Evolutionary conservation across 2,329 filamentous ascomycete species (phyloP), one percentile per base, ranked within the genome.

Genomic region (Clathrospora elynae): DNA sequence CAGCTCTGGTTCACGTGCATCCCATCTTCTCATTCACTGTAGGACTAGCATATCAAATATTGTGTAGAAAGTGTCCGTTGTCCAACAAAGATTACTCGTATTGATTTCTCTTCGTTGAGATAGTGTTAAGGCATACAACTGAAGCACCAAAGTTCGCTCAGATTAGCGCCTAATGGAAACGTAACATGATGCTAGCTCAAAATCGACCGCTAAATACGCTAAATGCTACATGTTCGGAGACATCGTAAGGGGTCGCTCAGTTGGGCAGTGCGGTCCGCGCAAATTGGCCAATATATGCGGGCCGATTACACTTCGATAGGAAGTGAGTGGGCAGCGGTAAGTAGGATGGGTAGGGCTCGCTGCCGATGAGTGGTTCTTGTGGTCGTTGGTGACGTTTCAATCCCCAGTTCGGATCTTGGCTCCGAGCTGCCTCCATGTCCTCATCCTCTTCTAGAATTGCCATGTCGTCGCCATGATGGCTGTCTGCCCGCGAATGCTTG

Each of bases 331-430:
- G 25, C 20, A 67, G 46, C 16, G 64, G 64, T 2, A 67, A 42
- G 33, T 46, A 61, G 26, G 60, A 64, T 25, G 51, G 44, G 42
- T 65, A 66, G 6, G 58, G 62, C 38, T 42, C 23, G 2, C 52
- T 58, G 9, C 61, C 62, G 14, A 59, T 49, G 10, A 59, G 22
- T 2, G 60, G 55, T 22, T 50, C 45, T 35, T 54, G 51, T 5
- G 52, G 20, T 22, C 43, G 44, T 33, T 42, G 42, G 28, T 57
- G 49, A 12, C 44, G 55, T 46, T 63, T 65, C n/a, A 64, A 47
- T 6, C 35, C 54, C 51, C 54, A 59, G 33, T 64, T 64, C 10
- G 58, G 56, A 36, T 64, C 62, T 6, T 53, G 32, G 38, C 39
- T 51, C 32, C 53, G 53, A 25, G 38, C 26, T 10, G 46, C 42